Evolutionary conservation across 2,329 filamentous ascomycete genomes (phyloP), one percentile per base, ranked within the genome.

Genomic region (Xylaria hypoxylon): DNA sequence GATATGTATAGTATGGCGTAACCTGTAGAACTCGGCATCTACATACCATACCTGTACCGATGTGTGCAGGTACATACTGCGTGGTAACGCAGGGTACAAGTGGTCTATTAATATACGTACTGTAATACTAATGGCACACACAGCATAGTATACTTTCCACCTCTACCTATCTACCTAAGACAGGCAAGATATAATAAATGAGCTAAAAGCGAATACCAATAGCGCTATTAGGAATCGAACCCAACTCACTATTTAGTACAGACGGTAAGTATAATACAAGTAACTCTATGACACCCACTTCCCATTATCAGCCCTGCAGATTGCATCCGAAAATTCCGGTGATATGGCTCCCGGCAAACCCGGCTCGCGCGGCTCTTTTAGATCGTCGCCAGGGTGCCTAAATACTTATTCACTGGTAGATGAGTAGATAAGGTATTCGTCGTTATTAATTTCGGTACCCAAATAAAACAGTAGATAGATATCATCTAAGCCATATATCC

Each of bases 271-370:
- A n/a, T n/a, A n/a, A n/a, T n/a, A n/a, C 42, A 38, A 3, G 35
- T 13, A 2, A 13, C 31, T 38, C 42, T 24, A 40, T 40, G 22
- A 7, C 4, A 11, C 33, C 3, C 47, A 45, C 35, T 22, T 38
- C 51, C 19, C 61, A 52, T 45, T 45, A 55, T 51, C 50, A 63
- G 48, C 55, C 55, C 59, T 59, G 55, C 50, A 22, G 19, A 10
- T 38, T 55, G 47, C 59, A 59, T 63, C 64, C 64, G 64, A 67
- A 50, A 35, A 42, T 59, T 56, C 64, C 64, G 59, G 55, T 19
- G 53, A n/a, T 56, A 55, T 53, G 64, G 64, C 64, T 59, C 64
- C 26, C 48, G 47, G 59, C 55, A 61, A 52, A 59, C 59, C 45
- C 53, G 58, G 59, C 53, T 63, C 60, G 57, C 42, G 50, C 60